Percentiles rank a stretch among this genome's conserved stretches.
These are phyloP conservation scores for Teunomyces cretensis DNA, from an alignment of 805 yeast species.

Conservation along the genomic window DNA sequence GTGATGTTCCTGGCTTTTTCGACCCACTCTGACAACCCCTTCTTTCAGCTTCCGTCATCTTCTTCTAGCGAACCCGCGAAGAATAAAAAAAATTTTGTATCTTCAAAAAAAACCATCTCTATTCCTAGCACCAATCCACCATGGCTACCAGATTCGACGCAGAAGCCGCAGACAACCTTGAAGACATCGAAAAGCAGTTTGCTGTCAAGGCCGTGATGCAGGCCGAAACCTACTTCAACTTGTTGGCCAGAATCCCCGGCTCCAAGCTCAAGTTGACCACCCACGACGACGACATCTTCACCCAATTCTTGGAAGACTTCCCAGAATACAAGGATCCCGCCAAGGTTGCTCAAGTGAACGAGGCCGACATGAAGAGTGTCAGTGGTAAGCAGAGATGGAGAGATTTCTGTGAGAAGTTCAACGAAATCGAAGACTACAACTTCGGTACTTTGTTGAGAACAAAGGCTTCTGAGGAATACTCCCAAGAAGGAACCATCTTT, in stretches of 20 bases:
- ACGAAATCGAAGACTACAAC: slow-evolving; percentile 86
- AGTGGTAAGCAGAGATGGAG: slow-evolving; percentile 91
- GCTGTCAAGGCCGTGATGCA: slow-evolving; percentile 97
- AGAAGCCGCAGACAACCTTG: slow-evolving; percentile 90
- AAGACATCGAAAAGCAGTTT: slow-evolving; percentile 94
- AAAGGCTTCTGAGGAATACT: slow-evolving; percentile 70
- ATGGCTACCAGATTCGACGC: slow-evolving; percentile 63
- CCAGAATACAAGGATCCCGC: slow-evolving; percentile 80
- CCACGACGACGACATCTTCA: slow-evolving; percentile 69
- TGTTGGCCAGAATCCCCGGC: slow-evolving; percentile 75
- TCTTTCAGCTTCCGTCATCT: no score
- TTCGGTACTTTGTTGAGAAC: slow-evolving; percentile 91
- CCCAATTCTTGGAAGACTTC: slow-evolving; percentile 62
- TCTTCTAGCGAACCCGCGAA: no score
- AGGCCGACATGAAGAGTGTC: slow-evolving; percentile 78
- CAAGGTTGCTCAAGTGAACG: slow-evolving; percentile 58
- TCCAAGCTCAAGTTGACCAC: slow-evolving; percentile 71
- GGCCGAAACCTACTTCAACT: slow-evolving; percentile 90
- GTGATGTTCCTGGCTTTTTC: no score
- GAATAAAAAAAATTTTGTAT: slow-evolving; percentile 2
- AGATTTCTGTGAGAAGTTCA: slow-evolving; percentile 76
- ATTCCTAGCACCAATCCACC: not conserved
- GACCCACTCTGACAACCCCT: no score
- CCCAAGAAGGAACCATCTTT: slow-evolving; percentile 80
- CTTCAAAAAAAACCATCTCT: slow-evolving; percentile 1